phyloP scores from a whole-genome alignment of 371 early-diverging fungal genomes.

The Mortierella sp. region DNA sequence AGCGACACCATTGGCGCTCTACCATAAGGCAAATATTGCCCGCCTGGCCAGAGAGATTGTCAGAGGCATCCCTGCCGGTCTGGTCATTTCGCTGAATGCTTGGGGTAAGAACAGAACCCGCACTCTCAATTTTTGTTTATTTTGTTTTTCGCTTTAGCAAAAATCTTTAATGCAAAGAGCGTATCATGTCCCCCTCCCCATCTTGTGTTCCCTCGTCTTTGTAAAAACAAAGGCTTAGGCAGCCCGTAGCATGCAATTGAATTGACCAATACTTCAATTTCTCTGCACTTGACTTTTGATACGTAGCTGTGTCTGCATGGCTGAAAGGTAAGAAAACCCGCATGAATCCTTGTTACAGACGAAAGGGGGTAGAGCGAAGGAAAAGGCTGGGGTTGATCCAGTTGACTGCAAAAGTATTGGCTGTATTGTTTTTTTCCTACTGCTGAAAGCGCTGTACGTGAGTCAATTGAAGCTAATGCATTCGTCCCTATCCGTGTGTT shows the following conservation, averaged over 20 bases:
- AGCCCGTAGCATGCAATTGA: neutral
- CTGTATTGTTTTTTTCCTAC: neutral
- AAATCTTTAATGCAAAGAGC: neutral
- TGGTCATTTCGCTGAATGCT: slow-evolving; percentile 57
- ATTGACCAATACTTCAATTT: neutral
- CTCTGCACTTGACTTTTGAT: neutral
- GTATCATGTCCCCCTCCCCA: neutral
- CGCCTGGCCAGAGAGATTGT: slow-evolving; percentile 27
- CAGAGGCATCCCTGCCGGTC: slow-evolving; percentile 48
- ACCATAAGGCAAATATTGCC: slow-evolving; percentile 20
- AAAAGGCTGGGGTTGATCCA: neutral
- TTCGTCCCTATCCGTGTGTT: neutral
- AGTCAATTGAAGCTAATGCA: neutral
- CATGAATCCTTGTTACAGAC: neutral
- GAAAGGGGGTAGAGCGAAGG: neutral
- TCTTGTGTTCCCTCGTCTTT: neutral
- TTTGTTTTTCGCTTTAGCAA: neutral
- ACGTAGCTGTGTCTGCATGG: slow-evolving; percentile 54
- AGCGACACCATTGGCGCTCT: slow-evolving; percentile 15
- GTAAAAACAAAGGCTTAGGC: neutral
- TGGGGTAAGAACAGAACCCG: slow-evolving; percentile 33
- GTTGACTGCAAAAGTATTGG: neutral
- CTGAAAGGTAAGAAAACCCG: slow-evolving; percentile 37
- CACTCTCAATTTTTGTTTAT: neutral
- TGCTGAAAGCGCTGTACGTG: neutral